These are phyloP conservation scores for Paraphysoderma sedebokerense DNA, from an alignment of 371 early-diverging fungal genomes.

Conservation along the genomic window DNA sequence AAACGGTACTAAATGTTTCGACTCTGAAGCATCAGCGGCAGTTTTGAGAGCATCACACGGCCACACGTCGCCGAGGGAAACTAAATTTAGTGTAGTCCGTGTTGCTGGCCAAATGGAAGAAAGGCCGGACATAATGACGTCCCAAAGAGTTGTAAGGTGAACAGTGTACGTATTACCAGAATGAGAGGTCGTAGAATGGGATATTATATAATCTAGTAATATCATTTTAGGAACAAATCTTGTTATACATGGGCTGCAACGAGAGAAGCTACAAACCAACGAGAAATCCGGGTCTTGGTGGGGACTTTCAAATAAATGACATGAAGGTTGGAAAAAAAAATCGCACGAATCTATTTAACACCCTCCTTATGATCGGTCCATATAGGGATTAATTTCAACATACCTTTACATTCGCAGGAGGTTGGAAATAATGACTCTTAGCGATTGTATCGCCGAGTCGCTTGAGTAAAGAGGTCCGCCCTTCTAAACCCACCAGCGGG, in stretches of 20 bases:
- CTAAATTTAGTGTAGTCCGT: constrained; percentile 49
- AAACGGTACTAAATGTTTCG: constrained; percentile 45
- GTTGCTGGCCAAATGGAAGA: constrained; percentile 58
- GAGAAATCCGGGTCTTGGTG: not conserved
- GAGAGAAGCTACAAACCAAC: too few relatives aligned
- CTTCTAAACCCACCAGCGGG: constrained; percentile 64
- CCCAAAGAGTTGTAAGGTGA: constrained; percentile 49
- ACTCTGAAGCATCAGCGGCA: constrained; percentile 14
- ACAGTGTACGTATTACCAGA: constrained; percentile 21
- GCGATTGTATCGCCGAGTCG: constrained; percentile 40
- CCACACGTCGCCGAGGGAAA: constrained; percentile 83
- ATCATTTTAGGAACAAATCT: constrained; percentile 23
- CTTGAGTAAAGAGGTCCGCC: constrained; percentile 51
- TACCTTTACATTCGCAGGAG: too few relatives aligned
- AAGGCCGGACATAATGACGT: constrained; percentile 54
- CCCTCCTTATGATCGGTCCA: too few relatives aligned
- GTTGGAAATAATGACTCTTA: not conserved
- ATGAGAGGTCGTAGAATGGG: constrained; percentile 7
- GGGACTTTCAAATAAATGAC: too few relatives aligned
- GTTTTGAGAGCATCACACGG: constrained; percentile 34
- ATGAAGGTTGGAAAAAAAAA: too few relatives aligned
- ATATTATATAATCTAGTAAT: constrained; percentile 7
- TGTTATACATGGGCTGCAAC: too few relatives aligned
- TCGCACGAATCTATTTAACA: too few relatives aligned
- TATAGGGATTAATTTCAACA: too few relatives aligned